phyloP scores from a whole-genome alignment of 2,329 filamentous ascomycete species.

The Sporothrix protearum region DNA sequence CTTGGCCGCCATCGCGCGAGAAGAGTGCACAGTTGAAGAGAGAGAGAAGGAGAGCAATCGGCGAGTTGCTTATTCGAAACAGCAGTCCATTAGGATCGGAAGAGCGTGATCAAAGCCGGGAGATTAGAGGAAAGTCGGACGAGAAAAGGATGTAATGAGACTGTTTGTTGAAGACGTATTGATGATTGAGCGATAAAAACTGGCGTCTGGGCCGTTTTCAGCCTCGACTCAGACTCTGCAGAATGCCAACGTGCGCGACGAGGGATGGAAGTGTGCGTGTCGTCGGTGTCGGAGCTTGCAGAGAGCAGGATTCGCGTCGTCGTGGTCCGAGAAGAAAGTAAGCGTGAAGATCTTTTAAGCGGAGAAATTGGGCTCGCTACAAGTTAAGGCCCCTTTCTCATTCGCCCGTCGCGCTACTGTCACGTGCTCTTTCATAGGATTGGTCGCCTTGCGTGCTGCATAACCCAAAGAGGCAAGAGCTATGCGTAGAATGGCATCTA shows the following conservation, averaged over 20 bases:
- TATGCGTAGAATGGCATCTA: neutral
- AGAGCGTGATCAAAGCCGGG: neutral
- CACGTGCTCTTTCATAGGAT: neutral
- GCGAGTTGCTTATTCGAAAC: slow-evolving; percentile 3
- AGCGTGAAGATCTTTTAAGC: slow-evolving; percentile 18
- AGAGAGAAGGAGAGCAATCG: neutral
- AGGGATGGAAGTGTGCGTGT: neutral
- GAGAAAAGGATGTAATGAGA: neutral
- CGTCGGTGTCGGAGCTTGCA: neutral
- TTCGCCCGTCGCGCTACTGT: slow-evolving; percentile 8
- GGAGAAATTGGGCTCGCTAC: slow-evolving; percentile 16
- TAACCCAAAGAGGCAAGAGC: slow-evolving; percentile 9
- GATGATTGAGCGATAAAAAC: neutral
- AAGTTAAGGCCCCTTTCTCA: neutral
- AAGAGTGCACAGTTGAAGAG: neutral
- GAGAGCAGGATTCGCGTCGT: slow-evolving; percentile 16
- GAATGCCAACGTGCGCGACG: neutral
- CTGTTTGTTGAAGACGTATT: neutral
- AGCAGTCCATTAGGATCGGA: slow-evolving; percentile 15
- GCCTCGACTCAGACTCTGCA: neutral
- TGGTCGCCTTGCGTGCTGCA: slow-evolving; percentile 1
- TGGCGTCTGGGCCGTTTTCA: neutral
- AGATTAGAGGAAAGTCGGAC: neutral
- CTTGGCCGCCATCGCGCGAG: slow-evolving; percentile 32
- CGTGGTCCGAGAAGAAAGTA: slow-evolving; percentile 8